phyloP scores from a whole-genome alignment of 208 protist genomes.

The Acanthamoeba lenticulata region DNA sequence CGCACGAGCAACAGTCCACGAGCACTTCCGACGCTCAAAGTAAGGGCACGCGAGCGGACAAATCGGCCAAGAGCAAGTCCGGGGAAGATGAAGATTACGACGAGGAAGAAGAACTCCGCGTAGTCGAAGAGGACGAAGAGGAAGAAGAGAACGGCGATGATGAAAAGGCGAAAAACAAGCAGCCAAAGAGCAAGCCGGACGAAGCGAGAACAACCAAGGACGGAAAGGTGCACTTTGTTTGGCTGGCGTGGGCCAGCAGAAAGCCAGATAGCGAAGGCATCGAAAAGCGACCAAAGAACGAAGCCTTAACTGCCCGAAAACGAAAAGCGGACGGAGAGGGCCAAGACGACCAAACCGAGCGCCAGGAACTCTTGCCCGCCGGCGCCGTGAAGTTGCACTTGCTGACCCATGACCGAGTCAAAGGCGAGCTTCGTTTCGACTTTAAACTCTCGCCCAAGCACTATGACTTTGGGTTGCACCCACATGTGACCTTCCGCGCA shows the following conservation, averaged over 20 bases:
- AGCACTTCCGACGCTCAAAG: neutral
- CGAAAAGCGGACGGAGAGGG: neutral
- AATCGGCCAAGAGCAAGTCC: neutral
- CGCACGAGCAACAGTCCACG: neutral
- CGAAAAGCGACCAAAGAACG: neutral
- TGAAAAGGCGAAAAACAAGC: neutral
- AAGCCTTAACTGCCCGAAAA: neutral
- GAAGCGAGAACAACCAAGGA: no score
- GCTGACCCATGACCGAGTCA: neutral
- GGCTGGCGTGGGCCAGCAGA: neutral
- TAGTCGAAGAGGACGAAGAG: constrained; percentile 3
- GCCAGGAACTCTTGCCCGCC: neutral
- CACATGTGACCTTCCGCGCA: neutral
- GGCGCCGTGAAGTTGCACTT: neutral
- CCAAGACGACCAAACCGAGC: neutral
- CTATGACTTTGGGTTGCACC: neutral
- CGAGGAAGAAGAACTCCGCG: neutral
- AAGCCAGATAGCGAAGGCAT: neutral
- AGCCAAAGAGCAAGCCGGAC: neutral
- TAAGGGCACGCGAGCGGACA: neutral
- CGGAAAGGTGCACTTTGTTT: neutral
- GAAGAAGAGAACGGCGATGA: neutral
- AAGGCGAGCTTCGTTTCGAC: neutral
- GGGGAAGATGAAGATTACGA: neutral
- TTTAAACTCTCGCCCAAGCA: neutral